phyloP scores from a whole-genome alignment of 495 filamentous ascomycete genomes.

The Xylaria telfairii region DNA sequence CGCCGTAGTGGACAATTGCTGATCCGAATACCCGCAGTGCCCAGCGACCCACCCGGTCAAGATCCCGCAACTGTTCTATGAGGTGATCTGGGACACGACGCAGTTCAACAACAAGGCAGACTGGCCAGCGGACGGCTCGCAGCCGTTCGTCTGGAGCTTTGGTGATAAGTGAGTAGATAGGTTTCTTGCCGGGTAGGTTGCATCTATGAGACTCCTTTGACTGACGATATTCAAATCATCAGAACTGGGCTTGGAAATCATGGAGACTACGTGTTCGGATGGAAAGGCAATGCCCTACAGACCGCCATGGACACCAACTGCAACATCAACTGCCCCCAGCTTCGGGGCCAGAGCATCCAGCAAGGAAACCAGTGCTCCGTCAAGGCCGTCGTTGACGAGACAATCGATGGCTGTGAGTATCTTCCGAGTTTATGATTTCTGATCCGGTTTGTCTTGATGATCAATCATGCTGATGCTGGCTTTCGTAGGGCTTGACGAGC shows the following conservation, averaged over 20 bases:
- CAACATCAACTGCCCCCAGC: constrained; percentile 44
- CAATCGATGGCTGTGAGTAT: constrained; percentile 46
- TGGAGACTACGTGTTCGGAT: constrained; percentile 51
- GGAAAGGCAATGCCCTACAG: constrained; percentile 48
- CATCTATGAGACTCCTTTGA: no score
- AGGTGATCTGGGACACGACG: constrained; percentile 46
- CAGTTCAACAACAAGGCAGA: constrained; percentile 47
- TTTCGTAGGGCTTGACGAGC: constrained; percentile 35
- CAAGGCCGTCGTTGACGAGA: constrained; percentile 42
- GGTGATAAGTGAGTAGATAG: constrained; percentile 38
- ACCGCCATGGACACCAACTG: constrained; percentile 48
- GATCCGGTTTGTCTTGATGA: background rate
- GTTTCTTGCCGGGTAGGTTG: no score
- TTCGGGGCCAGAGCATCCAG: constrained; percentile 47
- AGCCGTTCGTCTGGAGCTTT: constrained; percentile 54
- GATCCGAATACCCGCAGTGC: constrained; percentile 24
- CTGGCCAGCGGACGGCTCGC: constrained; percentile 50
- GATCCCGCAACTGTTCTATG: constrained; percentile 48
- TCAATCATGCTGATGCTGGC: background rate
- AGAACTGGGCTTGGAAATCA: constrained; percentile 45
- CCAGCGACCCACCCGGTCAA: constrained; percentile 44
- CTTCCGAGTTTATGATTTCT: background rate
- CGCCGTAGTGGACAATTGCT: background rate
- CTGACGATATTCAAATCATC: no score
- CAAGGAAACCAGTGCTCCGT: constrained; percentile 46